Evolutionary conservation across 2,329 filamentous ascomycete genomes (phyloP).

Genomic region (Gyromitra esculenta): DNA sequence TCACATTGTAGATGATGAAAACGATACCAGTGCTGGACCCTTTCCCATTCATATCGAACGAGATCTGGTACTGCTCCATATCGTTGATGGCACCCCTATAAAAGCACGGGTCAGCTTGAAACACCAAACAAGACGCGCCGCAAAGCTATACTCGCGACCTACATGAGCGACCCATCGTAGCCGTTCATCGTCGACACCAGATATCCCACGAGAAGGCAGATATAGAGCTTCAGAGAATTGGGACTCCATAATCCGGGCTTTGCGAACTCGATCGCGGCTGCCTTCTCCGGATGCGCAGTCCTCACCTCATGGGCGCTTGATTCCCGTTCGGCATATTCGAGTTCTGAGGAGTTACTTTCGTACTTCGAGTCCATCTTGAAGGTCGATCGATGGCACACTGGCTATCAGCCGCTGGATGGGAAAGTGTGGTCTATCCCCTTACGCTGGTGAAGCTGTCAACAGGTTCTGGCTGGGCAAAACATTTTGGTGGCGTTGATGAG

Average conservation of each 20-base stretch:
- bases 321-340: background rate
- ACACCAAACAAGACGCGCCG: background rate
- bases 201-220: conserved; percentile 57
- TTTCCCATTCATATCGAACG: conserved; percentile 64
- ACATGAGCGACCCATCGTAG: conserved; percentile 68
- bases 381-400: background rate
- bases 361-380: conserved; percentile 37
- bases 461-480: background rate
- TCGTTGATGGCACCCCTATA: conserved; percentile 65
- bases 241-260: conserved; percentile 30
- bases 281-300: background rate
- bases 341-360: background rate
- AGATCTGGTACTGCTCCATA: conserved; percentile 65
- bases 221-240: conserved; percentile 46
- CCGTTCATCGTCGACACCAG: conserved; percentile 67
- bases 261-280: background rate
- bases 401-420: background rate
- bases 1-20: conserved; percentile 63
- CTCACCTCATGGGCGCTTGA: background rate
- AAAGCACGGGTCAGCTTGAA: conserved; percentile 18
- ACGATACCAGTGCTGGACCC: conserved; percentile 64
- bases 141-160: conserved; percentile 1
- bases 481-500: background rate
- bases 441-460: background rate
- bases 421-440: background rate